These are phyloP conservation scores for Cyclotella baltica DNA, from an alignment of 108 stramenopile species.

Conservation along the genomic window DNA sequence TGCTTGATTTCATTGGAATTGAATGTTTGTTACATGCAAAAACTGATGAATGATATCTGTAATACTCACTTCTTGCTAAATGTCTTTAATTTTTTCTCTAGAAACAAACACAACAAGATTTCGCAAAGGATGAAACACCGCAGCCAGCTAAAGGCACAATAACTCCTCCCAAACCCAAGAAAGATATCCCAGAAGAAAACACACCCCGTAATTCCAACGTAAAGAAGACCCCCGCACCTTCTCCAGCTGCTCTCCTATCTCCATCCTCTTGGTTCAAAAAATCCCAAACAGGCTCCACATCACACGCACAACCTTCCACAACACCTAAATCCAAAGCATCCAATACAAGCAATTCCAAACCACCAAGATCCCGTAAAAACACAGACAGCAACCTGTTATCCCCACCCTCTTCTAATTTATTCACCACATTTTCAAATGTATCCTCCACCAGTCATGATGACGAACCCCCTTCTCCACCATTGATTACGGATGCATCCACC, in stretches of 20 bases:
- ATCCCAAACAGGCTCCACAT: neutral
- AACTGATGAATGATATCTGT: no score
- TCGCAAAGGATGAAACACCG: neutral
- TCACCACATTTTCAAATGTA: conserved; percentile 21
- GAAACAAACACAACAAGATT: neutral
- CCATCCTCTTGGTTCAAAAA: conserved; percentile 10
- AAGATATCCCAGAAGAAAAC: neutral
- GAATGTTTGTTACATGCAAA: no score
- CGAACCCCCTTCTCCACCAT: conserved; percentile 13
- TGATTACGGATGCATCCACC: conserved; percentile 41
- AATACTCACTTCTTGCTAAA: no score
- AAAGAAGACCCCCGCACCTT: neutral
- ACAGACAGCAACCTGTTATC: neutral
- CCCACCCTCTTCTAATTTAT: neutral
- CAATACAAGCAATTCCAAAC: neutral
- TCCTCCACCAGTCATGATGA: neutral
- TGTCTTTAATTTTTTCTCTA: neutral
- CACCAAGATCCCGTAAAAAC: conserved; percentile 3
- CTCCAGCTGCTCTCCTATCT: neutral
- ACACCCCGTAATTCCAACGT: conserved; percentile 11
- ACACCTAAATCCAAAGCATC: neutral
- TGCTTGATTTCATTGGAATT: no score
- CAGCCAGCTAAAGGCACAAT: neutral
- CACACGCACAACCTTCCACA: neutral
- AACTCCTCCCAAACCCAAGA: conserved; percentile 13